Base-by-base conservation (phyloP, 2,329 filamentous ascomycete genomes). In the Aspergillus niger region DNA sequence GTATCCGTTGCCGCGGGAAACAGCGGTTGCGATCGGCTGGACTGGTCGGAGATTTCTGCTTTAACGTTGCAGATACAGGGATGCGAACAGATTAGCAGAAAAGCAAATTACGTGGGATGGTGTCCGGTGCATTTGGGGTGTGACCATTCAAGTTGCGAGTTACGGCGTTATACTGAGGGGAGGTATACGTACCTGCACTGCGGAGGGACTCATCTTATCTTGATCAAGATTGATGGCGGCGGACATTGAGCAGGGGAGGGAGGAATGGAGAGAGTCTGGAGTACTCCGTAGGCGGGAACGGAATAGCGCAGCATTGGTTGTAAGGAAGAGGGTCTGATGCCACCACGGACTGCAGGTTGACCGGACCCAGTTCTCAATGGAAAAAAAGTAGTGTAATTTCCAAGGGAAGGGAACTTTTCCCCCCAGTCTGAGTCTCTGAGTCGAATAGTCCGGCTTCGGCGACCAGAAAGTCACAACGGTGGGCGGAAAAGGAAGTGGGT, bases 391-490 rank as follows among this genome's bases (percentile, higher is more conserved):
- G 32, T 36, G 32, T 11, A 11, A 36, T 13, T 36, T 36, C 11
- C 32, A 5, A 36, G 11, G 32, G 32, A 36, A 36, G 32, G 32
- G 32, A 36, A 36, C 32, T 36, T 36, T 36, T 36, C 32, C 32
- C 32, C 32, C 30, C 30, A 11, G 26, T 26, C 26, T 26, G 26
- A 13, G 30, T 32, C 28, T 30, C 8, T 11, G 11, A 32, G 30
- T 17, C 26, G 26, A 30, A 17, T 30, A 30, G 59, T 61, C 64
- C 64, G 70, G 69, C 71, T 71, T 72, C 71, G 70, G 71, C 70
- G 69, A 50, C 68, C 63, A 51, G 55, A 22, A 26, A n/a, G 47
- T 50, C 32, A 10, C 32, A 52, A 60, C 60, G 61, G 63, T 66
- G 64, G 63, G 64, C 64, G 64, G 63, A 66, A 65, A 65, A 57